phyloP scores from a whole-genome alignment of 495 filamentous ascomycete species.

The Tuber aestivum region DNA sequence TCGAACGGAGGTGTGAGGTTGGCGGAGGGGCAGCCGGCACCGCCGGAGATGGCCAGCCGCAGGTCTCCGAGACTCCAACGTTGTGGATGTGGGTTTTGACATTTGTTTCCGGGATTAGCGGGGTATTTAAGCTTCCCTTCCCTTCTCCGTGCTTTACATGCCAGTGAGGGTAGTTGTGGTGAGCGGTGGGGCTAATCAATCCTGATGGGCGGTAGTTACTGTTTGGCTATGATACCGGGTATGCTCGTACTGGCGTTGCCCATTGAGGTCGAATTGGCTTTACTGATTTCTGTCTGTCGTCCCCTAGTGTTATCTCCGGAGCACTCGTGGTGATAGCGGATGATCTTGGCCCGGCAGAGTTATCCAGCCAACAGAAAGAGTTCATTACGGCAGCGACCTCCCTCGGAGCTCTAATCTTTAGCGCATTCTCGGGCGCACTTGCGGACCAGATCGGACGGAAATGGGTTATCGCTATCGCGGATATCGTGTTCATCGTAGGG shows the following conservation, averaged over 20 bases:
- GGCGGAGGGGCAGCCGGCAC: background rate
- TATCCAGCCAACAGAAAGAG: constrained; percentile 72
- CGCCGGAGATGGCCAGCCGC: background rate
- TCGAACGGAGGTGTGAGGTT: background rate
- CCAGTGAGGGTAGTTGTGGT: constrained; percentile 8
- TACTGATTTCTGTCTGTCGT: constrained; percentile 48
- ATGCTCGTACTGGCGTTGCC: background rate
- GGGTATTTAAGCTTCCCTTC: constrained; percentile 38
- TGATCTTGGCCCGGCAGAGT: constrained; percentile 59
- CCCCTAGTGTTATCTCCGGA: constrained; percentile 77
- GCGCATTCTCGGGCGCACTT: constrained; percentile 64
- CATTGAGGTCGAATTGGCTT: constrained; percentile 17
- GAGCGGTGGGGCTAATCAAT: background rate
- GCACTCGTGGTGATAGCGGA: constrained; percentile 71
- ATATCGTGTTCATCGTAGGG: constrained; percentile 67
- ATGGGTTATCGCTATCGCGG: constrained; percentile 70
- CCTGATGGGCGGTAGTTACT: constrained; percentile 49
- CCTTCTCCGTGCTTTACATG: background rate
- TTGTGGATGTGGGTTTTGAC: constrained; percentile 63
- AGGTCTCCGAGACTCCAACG: constrained; percentile 19
- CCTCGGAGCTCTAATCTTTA: constrained; percentile 68
- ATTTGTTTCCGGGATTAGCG: constrained; percentile 73
- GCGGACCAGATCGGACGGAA: constrained; percentile 71
- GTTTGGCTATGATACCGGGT: constrained; percentile 67
- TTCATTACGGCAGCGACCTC: constrained; percentile 77